A percentile compares a stretch with the other conserved stretches of the same genome.
phyloP scores from a whole-genome alignment of 768 basidiomycete species.

The Lentinus brumalis region DNA sequence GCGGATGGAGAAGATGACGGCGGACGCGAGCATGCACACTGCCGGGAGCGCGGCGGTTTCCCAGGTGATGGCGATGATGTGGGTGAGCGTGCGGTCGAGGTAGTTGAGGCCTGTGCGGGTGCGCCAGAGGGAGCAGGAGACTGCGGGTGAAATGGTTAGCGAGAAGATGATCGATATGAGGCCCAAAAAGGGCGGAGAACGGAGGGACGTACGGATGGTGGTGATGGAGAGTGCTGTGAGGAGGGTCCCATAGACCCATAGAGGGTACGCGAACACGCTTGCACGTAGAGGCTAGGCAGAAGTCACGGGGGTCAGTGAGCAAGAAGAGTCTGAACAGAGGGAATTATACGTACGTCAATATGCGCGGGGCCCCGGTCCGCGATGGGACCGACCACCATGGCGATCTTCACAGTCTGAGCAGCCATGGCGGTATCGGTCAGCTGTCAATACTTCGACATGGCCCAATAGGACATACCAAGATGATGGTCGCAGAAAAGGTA shows the following conservation, averaged over 20 bases:
- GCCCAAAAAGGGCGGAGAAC: neutral
- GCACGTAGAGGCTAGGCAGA: conserved; percentile 18
- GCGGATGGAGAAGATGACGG: conserved; percentile 28
- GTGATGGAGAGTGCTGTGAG: conserved; percentile 45
- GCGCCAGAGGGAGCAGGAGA: conserved; percentile 44
- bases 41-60: conserved; percentile 40
- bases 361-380: neutral
- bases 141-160: conserved; percentile 27
- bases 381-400: conserved; percentile 3
- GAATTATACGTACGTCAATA: conserved; percentile 9
- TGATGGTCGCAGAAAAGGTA: conserved; percentile 41
- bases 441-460: neutral
- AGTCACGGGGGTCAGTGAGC: too few species aligned
- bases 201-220: conserved; percentile 35
- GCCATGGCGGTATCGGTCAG: neutral
- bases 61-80: conserved; percentile 44
- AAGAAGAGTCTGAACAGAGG: too few species aligned
- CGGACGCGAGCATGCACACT: conserved; percentile 34
- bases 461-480: conserved; percentile 33
- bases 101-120: conserved; percentile 36
- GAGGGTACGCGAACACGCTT: conserved; percentile 21
- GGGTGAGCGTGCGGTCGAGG: conserved; percentile 41
- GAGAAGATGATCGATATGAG: neutral
- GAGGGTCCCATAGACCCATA: conserved; percentile 25
- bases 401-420: conserved; percentile 16